Conservation (phyloP, 768 basidiomycete species). For the Calocybe gangraenosa region DNA sequence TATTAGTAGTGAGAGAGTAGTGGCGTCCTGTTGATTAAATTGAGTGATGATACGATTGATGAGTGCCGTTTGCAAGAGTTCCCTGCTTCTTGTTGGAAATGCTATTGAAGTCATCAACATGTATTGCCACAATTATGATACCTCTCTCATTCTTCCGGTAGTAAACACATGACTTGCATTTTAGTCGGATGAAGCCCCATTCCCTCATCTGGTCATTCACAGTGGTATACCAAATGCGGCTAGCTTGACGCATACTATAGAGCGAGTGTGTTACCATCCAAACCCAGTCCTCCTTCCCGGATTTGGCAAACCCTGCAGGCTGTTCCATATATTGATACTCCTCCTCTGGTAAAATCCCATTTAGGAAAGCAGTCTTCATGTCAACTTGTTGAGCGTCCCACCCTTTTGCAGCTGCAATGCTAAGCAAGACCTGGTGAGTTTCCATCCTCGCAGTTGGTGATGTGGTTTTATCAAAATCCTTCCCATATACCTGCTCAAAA, state of each 20-base stretch:
- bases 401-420: constrained; percentile 26
- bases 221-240: too few species aligned
- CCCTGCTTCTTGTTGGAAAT: too few species aligned
- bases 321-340: constrained; percentile 13
- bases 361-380: constrained; percentile 9
- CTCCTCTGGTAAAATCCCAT: constrained; percentile 3
- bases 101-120: background rate
- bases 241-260: too few species aligned
- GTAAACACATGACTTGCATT: too few species aligned
- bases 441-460: constrained; percentile 37
- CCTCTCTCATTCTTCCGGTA: too few species aligned
- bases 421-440: constrained; percentile 30
- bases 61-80: background rate
- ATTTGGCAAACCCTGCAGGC: constrained; percentile 22
- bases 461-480: constrained; percentile 37
- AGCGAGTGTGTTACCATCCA: background rate
- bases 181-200: too few species aligned
- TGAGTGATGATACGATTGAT: background rate
- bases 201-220: too few species aligned
- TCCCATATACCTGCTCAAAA: constrained; percentile 19
- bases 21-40: background rate
- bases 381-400: constrained; percentile 34
- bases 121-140: too few species aligned
- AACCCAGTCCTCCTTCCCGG: constrained; percentile 13
- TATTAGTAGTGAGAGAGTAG: too few species aligned